A percentile compares a stretch with the other conserved stretches of the same genome.
These are phyloP conservation scores for Pichia nanzhaoensis DNA, from an alignment of 805 yeast species.

Conservation along the genomic window DNA sequence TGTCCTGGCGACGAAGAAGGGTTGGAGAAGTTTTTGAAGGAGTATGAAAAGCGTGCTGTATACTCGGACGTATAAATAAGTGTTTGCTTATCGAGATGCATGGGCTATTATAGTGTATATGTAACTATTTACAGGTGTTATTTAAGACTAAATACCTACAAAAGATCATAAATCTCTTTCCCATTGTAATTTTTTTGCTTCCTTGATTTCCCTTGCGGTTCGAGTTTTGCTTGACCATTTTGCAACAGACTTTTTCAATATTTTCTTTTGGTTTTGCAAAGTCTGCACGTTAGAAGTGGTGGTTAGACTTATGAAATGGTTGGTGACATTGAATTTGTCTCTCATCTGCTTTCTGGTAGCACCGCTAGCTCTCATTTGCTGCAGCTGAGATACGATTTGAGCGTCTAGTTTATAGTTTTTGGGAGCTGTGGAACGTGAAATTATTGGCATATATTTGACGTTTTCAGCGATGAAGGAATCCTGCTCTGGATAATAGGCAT, in stretches of 20 bases:
- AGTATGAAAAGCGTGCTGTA: background rate
- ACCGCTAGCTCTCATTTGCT: slow-evolving; percentile 26
- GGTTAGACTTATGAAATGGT: slow-evolving; percentile 27
- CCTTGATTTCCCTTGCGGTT: slow-evolving; percentile 21
- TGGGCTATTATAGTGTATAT: too few relatives aligned
- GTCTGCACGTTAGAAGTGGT: slow-evolving; percentile 23
- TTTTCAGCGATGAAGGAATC: slow-evolving; percentile 14
- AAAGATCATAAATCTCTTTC: slow-evolving; percentile 18
- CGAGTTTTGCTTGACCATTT: slow-evolving; percentile 25
- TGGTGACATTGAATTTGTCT: slow-evolving; percentile 26
- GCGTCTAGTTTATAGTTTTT: slow-evolving; percentile 23
- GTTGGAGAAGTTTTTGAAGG: slow-evolving; percentile 10
- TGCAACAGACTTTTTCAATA: slow-evolving; percentile 17
- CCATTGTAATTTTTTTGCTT: slow-evolving; percentile 22
- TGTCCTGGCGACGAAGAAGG: slow-evolving; percentile 21
- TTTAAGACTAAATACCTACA: background rate
- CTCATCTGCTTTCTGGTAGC: slow-evolving; percentile 26
- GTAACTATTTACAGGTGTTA: slow-evolving; percentile 11
- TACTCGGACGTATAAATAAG: too few relatives aligned
- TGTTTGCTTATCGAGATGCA: too few relatives aligned
- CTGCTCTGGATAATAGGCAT: slow-evolving; percentile 25
- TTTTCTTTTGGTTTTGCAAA: slow-evolving; percentile 15
- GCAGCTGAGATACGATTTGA: slow-evolving; percentile 25
- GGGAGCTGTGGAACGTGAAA: slow-evolving; percentile 20
- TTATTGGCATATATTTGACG: slow-evolving; percentile 27